Base-by-base conservation (phyloP, 1,139 yeast species). In the Blastobotrys capitulatus region DNA sequence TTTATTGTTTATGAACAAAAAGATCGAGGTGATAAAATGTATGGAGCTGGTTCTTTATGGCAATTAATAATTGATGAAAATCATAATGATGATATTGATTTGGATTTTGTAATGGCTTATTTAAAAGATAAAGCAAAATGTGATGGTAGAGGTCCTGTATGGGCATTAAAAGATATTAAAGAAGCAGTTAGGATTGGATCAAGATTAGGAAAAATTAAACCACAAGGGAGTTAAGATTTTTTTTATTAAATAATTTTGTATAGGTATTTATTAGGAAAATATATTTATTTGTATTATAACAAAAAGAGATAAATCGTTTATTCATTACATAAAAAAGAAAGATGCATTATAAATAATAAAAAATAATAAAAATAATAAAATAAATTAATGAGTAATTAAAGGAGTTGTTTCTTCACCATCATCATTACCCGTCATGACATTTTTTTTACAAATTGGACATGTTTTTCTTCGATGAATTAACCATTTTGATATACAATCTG, bases 141-240 rank as follows among this genome's bases (percentile, higher is more conserved):
- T 60, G 94, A 86, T 62, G 94, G 92, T 1, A 77, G 71, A 59
- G 96, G 96, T 0, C 92, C 95, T 2, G 95, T 94, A 0, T 87
- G 84, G 44, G 55, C 60, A 1, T 46, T 60, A 20, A 37, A 48
- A 1, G 60, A 55, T 32, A 62, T 64, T 20, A 48, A 58, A 22
- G 51, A 50, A 15, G 65, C 48, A 18, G 46, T 51, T 19, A 31
- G 50, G 13, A 26, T 44, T n/a, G 47, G 31, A 2, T 13, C 47
- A 13, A 44, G 37, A 19, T 2, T 44, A 9, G 29, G 41, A 6
- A 34, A 22, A n/a, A 34, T 42, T n/a, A 37, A 35, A 19, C 38
- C 38, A 5, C 38, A 35, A 18, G 38, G 38, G 2, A 5, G 10
- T 5, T 35, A 35, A 35, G 3, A 35, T 16, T 19, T 35, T 7